Base-by-base conservation (phyloP, 257 asterid genomes). In the Solanum clarkiae region DNA sequence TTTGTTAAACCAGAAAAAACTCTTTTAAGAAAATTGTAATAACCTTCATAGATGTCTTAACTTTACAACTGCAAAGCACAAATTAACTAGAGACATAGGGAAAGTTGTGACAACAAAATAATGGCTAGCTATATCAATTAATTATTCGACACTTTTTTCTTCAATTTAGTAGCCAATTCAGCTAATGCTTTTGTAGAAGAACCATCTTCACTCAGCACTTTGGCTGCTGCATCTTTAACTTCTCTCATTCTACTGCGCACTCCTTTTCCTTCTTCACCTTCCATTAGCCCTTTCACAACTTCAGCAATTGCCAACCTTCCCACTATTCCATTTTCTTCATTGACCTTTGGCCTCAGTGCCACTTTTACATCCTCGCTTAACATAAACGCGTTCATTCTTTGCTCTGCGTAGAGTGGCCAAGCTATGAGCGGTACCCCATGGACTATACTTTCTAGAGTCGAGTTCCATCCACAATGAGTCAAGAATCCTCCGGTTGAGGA, bases 331-430 rank as follows among this genome's bases (percentile, higher is more conserved):
- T 90, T 69, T 7, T 90, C 93, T 5, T 89, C 94, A 4, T 49
- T 80, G 0, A n/a, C 66, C 6, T 81, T 92, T 0, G 90, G 90
- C 80, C 92, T 90, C 17, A 93, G 10, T 8, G 94, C 98, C 53
- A 93, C 93, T 84, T 81, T 86, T 0, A 91, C 79, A 1, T 89
- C 94, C 86, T 93, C 94, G 0, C 70, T 45, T 8, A 95, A 36
- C 85, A 93, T 81, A 29, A 92, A 90, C 0, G 98, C 96, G 2
- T 95, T 95, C 97, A 91, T 92, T 79, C 69, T 86, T 56, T 95
- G 99, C 44, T 95, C 99, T 0, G 99, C 98, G 8, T 85, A 95
- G 42, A 95, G 85, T 1, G 99, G 99, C 99, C 99, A 95, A 0
- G 92, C 95, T 9, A 94, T 90, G 82, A 96, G 80, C 5, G 99